Evolutionary conservation across 2,329 filamentous ascomycete genomes (phyloP).

Genomic region (Lasiodiplodia sp.): DNA sequence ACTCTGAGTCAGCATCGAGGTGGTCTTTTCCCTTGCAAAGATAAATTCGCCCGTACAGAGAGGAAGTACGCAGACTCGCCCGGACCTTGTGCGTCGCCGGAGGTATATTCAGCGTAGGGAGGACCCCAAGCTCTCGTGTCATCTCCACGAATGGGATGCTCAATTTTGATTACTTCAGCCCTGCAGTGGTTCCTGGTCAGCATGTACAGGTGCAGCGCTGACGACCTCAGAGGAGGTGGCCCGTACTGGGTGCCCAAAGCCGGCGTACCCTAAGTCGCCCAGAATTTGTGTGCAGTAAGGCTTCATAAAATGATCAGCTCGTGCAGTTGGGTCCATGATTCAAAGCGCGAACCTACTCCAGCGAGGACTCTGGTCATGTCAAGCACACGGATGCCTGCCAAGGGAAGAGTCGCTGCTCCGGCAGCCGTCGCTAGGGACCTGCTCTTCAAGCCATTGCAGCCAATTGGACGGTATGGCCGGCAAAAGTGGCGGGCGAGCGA

Average conservation of each 20-base stretch:
- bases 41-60: constrained; percentile 64
- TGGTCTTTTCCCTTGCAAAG: neutral
- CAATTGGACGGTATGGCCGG: neutral
- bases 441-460: constrained; percentile 14
- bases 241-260: constrained; percentile 38
- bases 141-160: constrained; percentile 89
- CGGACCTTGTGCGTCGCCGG: constrained; percentile 67
- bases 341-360: constrained; percentile 68
- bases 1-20: constrained; percentile 25
- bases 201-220: constrained; percentile 32
- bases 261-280: constrained; percentile 86
- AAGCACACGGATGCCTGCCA: constrained; percentile 86
- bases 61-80: constrained; percentile 97
- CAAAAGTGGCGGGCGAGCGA: neutral
- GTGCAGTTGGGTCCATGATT: neutral
- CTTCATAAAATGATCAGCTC: constrained; percentile 54
- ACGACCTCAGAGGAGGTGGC: constrained; percentile 44
- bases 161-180: constrained; percentile 96
- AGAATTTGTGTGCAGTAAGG: constrained; percentile 98
- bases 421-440: constrained; percentile 17
- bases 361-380: constrained; percentile 97
- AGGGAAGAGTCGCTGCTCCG: constrained; percentile 63
- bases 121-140: constrained; percentile 97
- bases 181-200: constrained; percentile 53
- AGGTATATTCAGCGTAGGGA: constrained; percentile 82